These are phyloP conservation scores for Cenchrus americanus DNA, from an alignment of 176 grass and related monocot species.

Conservation along the genomic window DNA sequence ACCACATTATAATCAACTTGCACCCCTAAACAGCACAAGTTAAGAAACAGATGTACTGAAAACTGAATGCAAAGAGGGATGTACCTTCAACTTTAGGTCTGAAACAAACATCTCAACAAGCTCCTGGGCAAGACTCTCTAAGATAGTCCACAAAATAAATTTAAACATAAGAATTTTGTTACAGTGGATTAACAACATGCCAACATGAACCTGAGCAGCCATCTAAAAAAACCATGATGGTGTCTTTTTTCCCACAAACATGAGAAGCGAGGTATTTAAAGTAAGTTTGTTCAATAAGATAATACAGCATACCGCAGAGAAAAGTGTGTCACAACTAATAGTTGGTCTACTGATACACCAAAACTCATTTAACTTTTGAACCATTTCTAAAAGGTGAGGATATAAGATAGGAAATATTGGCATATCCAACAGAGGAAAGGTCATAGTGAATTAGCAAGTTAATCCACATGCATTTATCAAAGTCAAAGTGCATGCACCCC, in stretches of 20 bases:
- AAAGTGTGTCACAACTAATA: constrained; percentile 15
- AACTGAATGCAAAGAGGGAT: not conserved
- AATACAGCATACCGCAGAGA: not conserved
- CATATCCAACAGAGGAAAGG: constrained; percentile 4
- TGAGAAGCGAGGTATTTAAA: constrained; percentile 27
- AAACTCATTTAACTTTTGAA: constrained; percentile 2
- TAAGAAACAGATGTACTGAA: constrained; percentile 22
- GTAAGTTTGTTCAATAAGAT: not conserved
- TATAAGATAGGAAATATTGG: not conserved
- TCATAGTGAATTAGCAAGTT: not conserved
- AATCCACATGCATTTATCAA: constrained; percentile 21
- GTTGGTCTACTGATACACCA: constrained; percentile 1
- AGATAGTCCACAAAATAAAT: constrained; percentile 39
- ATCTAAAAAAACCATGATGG: not conserved
- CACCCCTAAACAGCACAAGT: constrained; percentile 15
- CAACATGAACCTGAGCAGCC: not conserved
- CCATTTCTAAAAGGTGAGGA: constrained; percentile 12
- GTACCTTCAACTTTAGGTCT: constrained; percentile 82
- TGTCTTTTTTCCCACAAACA: not conserved
- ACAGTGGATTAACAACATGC: constrained; percentile 1
- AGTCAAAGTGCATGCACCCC: too few species aligned
- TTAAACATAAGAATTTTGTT: constrained; percentile 23
- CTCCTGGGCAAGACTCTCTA: constrained; percentile 76
- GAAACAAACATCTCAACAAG: constrained; percentile 80
- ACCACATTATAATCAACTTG: too few species aligned